Evolutionary conservation across 1,284 basidiomycete species (phyloP).

Genomic region (Tetrapyrgos nigripes): DNA sequence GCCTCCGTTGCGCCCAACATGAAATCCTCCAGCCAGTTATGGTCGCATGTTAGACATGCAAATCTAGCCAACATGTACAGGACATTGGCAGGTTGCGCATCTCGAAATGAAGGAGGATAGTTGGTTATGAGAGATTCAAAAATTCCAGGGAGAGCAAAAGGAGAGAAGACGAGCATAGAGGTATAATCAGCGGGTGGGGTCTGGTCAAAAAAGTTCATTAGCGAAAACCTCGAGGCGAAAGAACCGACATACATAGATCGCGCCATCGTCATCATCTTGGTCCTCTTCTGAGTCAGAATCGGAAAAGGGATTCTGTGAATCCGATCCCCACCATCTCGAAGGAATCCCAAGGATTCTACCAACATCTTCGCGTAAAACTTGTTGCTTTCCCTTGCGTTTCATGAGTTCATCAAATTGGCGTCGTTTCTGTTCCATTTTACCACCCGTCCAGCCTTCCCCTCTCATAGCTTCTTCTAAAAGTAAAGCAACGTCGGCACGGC

Average conservation of each 20-base stretch:
- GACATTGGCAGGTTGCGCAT: constrained; percentile 83
- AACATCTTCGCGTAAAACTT: constrained; percentile 58
- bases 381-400: constrained; percentile 60
- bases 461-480: constrained; percentile 86
- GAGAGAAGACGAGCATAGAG: constrained; percentile 92
- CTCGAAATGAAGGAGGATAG: constrained; percentile 67
- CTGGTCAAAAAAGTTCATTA: constrained; percentile 41
- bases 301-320: constrained; percentile 21
- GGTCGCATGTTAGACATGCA: constrained; percentile 85
- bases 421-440: constrained; percentile 68
- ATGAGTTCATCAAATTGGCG: constrained; percentile 62
- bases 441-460: constrained; percentile 74
- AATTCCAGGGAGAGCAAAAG: constrained; percentile 75
- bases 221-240: constrained; percentile 20
- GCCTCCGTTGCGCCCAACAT: constrained; percentile 89
- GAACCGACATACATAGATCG: constrained; percentile 57
- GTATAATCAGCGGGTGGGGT: constrained; percentile 76
- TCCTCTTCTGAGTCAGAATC: constrained; percentile 49
- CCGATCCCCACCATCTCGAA: constrained; percentile 70
- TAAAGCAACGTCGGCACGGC: constrained; percentile 80
- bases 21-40: constrained; percentile 91
- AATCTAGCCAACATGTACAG: constrained; percentile 89
- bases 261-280: constrained; percentile 56
- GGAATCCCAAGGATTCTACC: constrained; percentile 61
- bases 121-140: constrained; percentile 84